These are phyloP conservation scores for Venturia oleaginea DNA, from an alignment of 2,329 filamentous ascomycete species.

Conservation along the genomic window DNA sequence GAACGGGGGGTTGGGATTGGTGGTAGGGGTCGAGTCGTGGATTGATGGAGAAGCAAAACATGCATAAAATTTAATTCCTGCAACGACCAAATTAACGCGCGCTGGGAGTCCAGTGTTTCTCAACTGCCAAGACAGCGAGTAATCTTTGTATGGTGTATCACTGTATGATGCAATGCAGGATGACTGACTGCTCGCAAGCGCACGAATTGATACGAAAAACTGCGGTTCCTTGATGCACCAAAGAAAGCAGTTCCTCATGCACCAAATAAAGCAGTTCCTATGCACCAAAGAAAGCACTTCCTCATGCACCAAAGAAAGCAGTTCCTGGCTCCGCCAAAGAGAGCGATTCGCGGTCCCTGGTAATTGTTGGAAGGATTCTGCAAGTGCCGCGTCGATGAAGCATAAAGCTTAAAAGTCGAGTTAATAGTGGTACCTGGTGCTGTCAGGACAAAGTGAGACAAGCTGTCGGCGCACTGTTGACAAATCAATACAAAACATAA, in stretches of 20 bases:
- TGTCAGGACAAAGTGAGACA: background rate
- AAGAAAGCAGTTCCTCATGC: no score
- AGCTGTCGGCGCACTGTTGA: background rate
- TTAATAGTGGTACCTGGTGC: background rate
- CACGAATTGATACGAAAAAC: no score
- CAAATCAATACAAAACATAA: background rate
- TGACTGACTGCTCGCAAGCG: no score
- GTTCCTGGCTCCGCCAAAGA: no score
- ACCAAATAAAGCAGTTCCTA: no score
- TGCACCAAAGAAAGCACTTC: no score
- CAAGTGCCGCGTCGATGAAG: background rate
- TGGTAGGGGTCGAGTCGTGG: background rate
- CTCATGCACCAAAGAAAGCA: no score
- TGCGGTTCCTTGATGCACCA: no score
- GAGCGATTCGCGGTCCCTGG: no score
- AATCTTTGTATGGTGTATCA: background rate
- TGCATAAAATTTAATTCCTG: background rate
- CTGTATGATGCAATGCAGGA: background rate
- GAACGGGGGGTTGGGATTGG: background rate
- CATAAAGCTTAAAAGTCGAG: background rate
- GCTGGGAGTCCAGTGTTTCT: background rate
- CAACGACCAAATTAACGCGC: background rate
- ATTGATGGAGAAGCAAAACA: background rate
- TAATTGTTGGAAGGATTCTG: background rate
- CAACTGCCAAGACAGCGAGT: background rate